Evolutionary conservation across 768 basidiomycete species (phyloP).

Genomic region (Psilocybe tampanensis): DNA sequence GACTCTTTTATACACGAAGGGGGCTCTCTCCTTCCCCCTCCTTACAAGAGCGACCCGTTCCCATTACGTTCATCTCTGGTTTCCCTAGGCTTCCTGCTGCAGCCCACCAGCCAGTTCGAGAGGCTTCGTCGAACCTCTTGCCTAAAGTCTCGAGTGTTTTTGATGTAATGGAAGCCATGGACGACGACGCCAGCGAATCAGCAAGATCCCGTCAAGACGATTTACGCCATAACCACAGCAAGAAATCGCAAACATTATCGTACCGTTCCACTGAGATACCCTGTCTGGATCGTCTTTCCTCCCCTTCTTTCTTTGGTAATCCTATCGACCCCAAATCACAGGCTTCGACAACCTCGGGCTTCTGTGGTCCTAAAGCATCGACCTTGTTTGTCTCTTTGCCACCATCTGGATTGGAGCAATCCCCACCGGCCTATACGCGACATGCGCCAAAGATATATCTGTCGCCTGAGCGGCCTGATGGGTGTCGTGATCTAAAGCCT

Average conservation of each 20-base stretch:
- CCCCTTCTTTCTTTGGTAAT: background rate
- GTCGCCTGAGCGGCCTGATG: too few species aligned
- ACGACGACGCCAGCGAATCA: too few species aligned
- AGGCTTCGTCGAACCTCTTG: background rate
- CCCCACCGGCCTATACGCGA: background rate
- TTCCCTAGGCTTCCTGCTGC: background rate
- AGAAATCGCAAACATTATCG: too few species aligned
- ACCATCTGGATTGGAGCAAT: background rate
- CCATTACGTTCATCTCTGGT: background rate
- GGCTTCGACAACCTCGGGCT: background rate
- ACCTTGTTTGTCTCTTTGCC: background rate
- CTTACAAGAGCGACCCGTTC: background rate
- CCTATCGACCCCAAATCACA: background rate
- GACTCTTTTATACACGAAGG: background rate
- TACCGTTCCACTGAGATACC: too few species aligned
- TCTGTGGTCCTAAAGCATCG: background rate
- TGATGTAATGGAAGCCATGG: too few species aligned
- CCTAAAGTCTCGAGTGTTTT: background rate
- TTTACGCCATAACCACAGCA: too few species aligned
- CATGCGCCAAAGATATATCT: background rate
- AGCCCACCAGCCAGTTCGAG: background rate
- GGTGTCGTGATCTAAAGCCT: too few species aligned
- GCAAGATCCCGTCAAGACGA: too few species aligned
- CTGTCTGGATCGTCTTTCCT: too few species aligned
- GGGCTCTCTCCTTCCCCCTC: background rate